Base-by-base conservation (phyloP, 2,329 filamentous ascomycete species). In the Colletotrichum costaricense region DNA sequence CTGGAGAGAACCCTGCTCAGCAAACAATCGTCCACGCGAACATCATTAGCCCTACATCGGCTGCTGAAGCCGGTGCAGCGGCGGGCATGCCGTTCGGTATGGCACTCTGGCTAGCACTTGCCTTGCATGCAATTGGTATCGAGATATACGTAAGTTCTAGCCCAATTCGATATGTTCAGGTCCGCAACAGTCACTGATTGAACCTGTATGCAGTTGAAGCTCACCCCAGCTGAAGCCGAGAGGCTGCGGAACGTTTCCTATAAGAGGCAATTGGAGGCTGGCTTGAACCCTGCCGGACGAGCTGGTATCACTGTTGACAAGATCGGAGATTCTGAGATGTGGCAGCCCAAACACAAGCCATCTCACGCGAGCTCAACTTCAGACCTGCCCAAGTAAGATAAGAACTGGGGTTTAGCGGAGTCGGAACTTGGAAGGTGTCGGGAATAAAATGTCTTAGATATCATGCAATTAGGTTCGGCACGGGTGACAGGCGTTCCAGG, bases 241-340 rank as follows among this genome's bases (percentile, higher is more conserved):
- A 80, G 88, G 9, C 78, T 91, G 63, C 82, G 88, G 16, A 80
- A 83, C 28, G 82, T 90, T 1, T 87, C 85, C n/a, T 89, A 88
- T 76, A 84, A 89, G 77, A 82, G 84, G 58, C 89, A 91, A 75
- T 64, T 89, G 11, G 87, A 87, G 75, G 84, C 85, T 4, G 88
- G 88, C 0, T 83, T 87, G 78, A 81, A 76, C 56, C 80, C 83
- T n/a, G 84, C 88, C 0, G 87, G 86, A 0, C 81, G 81, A 30
- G 82, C 83, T 2, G 87, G 87, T 0, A 74, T 86, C 58, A 85
- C 84, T 5, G 80, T 78, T 1, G 85, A 87, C 74, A 79, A 80
- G 4, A 77, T 83, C 22, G 84, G 84, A 5, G 84, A 86, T 70
- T 76, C 82, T 5, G 67, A 69, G n/a, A 22, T 62, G 38, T 74